Conservation (phyloP, 192 early-diverging fungal species). For the Coemansia sp. region DNA sequence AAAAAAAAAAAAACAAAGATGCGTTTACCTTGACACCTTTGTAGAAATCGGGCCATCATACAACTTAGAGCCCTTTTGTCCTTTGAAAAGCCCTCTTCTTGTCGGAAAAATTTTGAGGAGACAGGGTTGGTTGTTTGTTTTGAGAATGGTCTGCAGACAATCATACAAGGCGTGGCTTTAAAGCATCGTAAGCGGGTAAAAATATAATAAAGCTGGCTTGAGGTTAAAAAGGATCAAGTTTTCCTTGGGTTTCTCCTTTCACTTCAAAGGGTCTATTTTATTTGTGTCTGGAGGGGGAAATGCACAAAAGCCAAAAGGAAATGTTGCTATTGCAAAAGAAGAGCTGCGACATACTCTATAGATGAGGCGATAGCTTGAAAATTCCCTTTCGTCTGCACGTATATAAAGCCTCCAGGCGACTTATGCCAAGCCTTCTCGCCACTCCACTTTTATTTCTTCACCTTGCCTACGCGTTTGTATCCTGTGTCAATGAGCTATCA, state of each 20-base stretch:
- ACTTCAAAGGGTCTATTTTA: not conserved
- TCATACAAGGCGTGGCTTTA: not conserved
- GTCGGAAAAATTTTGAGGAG: not conserved
- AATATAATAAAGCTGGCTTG: not conserved
- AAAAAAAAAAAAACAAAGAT: slow-evolving; percentile 8
- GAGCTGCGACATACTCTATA: not conserved
- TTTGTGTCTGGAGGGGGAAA: not conserved
- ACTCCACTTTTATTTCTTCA: slow-evolving; percentile 5
- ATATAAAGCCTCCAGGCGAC: slow-evolving; percentile 8
- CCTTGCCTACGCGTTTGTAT: not conserved
- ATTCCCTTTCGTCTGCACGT: slow-evolving; percentile 4
- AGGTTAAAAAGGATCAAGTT: not conserved
- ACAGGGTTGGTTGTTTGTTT: not conserved
- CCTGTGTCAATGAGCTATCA: not conserved
- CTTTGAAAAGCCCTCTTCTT: not conserved
- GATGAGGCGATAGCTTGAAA: not conserved
- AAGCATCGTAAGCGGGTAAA: not conserved
- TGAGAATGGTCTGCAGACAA: not conserved
- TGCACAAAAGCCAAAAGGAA: not conserved
- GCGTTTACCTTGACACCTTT: not conserved
- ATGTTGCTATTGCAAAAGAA: not conserved
- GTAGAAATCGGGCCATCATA: not conserved
- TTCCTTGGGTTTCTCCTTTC: not conserved
- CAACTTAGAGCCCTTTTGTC: not conserved
- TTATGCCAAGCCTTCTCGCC: not conserved